Conservation (phyloP, 208 protist species). For the Trypanosoma theileri region DNA sequence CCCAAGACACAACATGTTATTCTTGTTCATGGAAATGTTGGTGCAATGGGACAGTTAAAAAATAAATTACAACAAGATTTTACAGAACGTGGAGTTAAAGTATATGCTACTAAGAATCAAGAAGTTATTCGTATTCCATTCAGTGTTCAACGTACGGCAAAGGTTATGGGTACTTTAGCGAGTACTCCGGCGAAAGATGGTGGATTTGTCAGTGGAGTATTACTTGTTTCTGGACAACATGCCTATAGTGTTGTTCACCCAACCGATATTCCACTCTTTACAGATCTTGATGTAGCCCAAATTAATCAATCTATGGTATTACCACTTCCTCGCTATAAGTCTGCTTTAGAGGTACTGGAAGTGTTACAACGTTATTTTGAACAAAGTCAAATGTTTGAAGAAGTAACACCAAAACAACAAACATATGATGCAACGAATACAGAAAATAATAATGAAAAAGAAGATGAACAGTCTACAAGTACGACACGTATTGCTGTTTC, state of each 20-base stretch:
- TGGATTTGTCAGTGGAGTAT: slow-evolving; percentile 82
- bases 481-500: slow-evolving; percentile 54
- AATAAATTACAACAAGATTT: slow-evolving; percentile 90
- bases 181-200: slow-evolving; percentile 42
- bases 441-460: slow-evolving; percentile 28
- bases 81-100: slow-evolving; percentile 64
- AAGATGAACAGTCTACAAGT: slow-evolving; percentile 25
- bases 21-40: slow-evolving; percentile 95
- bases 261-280: slow-evolving; percentile 84
- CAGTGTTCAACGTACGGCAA: slow-evolving; percentile 89
- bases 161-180: slow-evolving; percentile 85
- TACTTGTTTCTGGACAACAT: slow-evolving; percentile 87
- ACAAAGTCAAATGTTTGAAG: slow-evolving; percentile 80
- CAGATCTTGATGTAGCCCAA: slow-evolving; percentile 71
- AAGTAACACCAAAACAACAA: slow-evolving; percentile 38
- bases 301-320: slow-evolving; percentile 88
- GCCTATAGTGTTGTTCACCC: slow-evolving; percentile 83
- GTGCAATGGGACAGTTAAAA: slow-evolving; percentile 94
- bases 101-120: slow-evolving; percentile 94
- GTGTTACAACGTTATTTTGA: slow-evolving; percentile 85
- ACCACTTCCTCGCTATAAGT: slow-evolving; percentile 75
- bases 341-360: slow-evolving; percentile 72
- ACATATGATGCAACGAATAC: slow-evolving; percentile 27
- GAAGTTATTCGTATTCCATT: slow-evolving; percentile 94
- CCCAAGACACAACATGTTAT: slow-evolving; percentile 86